A percentile compares a stretch with the other conserved stretches of the same genome.
Evolutionary conservation across 768 basidiomycete species (phyloP).

Genomic region (Naganishia kalamii): DNA sequence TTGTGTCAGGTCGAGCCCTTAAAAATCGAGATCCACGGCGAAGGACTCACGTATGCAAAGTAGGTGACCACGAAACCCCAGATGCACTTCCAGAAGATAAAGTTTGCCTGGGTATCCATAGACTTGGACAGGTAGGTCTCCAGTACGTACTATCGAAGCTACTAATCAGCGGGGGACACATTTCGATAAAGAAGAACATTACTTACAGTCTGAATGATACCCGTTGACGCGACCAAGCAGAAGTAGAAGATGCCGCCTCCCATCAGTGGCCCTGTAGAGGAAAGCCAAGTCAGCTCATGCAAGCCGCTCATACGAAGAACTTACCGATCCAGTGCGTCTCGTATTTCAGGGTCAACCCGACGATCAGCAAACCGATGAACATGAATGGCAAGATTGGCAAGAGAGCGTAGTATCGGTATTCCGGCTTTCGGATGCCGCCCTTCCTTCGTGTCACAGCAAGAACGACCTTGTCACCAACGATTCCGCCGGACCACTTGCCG

Average conservation of each 20-base stretch:
- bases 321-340: slow-evolving; percentile 28
- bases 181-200: not conserved
- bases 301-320: not conserved
- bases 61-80: slow-evolving; percentile 31
- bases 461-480: slow-evolving; percentile 33
- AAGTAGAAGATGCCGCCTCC: slow-evolving; percentile 31
- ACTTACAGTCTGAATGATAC: slow-evolving; percentile 28
- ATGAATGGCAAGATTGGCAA: slow-evolving; percentile 33
- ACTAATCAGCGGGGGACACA: not conserved
- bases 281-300: not conserved
- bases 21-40: not conserved
- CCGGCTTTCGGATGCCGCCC: slow-evolving; percentile 31
- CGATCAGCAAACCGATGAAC: slow-evolving; percentile 28
- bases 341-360: slow-evolving; percentile 27
- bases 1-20: too few species aligned
- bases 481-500: slow-evolving; percentile 32
- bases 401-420: slow-evolving; percentile 30
- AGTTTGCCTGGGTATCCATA: slow-evolving; percentile 32
- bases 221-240: slow-evolving; percentile 30
- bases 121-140: slow-evolving; percentile 28
- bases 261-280: slow-evolving; percentile 25
- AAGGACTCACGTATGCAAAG: slow-evolving; percentile 20
- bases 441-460: slow-evolving; percentile 19
- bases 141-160: slow-evolving; percentile 27
- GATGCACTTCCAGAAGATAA: slow-evolving; percentile 35